Evolutionary conservation across 345 rosid species (phyloP), one percentile per base, ranked within the genome.

Genomic region (Sisymbrium altissimum): DNA sequence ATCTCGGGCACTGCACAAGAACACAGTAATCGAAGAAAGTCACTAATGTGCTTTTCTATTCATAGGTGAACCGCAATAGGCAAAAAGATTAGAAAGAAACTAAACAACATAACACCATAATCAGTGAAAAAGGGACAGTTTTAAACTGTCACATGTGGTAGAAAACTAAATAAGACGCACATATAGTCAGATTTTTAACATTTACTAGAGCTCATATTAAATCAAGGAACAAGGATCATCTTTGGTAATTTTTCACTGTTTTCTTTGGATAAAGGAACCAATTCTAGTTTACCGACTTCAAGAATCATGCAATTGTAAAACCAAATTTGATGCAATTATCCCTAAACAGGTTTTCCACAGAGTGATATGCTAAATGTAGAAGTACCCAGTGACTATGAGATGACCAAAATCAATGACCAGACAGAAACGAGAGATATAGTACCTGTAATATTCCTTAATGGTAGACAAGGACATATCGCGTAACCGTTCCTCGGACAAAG

Each of bases 371-470:
- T 49, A 32, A 50, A 32, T 30, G 25, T 38, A 53, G 52, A 50
- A 58, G 54, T 58, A 29, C 18, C 45, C 33, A 18, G 35, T 52
- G 68, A 75, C 54, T 40, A 19, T 41, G 23, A 52, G 9, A 64
- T 23, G 25, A 71, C 48, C 2, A 30, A n/a, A 68, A 73, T 45
- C 55, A 59, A 69, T 18, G 60, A 45, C 64, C 52, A 69, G 52
- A 14, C 19, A 3, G 17, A 41, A 64, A 64, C 74, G 52, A 58
- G 27, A 69, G 13, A 62, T 27, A 62, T 21, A 35, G 54, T 86
- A 96, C 99, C 99, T 92, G 80, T 92, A 96, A 81, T 76, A 96
- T 83, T 96, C 99, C 80, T 83, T 90, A 64, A 96, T 92, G 53
- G 99, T 88, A 36, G 81, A 81, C 80, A 89, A 60, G 50, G 93